Evolutionary conservation across 345 rosid genomes (phyloP).

Genomic region (Cochlearia excelsa): DNA sequence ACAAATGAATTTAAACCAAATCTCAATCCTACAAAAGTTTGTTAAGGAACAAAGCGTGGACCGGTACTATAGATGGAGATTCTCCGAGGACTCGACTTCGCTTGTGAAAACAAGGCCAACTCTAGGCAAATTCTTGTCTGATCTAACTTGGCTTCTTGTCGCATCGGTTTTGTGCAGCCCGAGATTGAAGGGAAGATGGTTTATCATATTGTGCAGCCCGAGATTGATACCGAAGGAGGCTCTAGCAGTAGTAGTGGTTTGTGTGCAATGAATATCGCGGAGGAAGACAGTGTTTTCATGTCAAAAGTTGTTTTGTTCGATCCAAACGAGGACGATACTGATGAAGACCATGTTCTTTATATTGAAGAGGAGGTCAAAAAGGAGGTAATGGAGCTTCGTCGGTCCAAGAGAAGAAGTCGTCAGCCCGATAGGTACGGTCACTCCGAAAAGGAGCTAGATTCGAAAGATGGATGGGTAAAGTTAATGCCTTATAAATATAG

Average conservation of each 20-base stretch:
- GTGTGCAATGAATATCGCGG: conserved; percentile 49
- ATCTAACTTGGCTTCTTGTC: conserved; percentile 67
- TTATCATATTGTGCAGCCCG: conserved; percentile 61
- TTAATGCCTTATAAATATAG: conserved; percentile 39
- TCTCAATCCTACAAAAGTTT: conserved; percentile 67
- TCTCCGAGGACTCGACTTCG: conserved; percentile 57
- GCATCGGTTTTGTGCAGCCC: conserved; percentile 55
- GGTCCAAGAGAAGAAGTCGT: conserved; percentile 36
- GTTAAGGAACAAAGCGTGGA: conserved; percentile 44
- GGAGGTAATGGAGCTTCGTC: conserved; percentile 50
- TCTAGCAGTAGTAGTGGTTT: conserved; percentile 28
- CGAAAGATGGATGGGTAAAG: conserved; percentile 23
- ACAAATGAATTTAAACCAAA: conserved; percentile 50
- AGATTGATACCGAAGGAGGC: conserved; percentile 44
- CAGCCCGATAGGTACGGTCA: conserved; percentile 21
- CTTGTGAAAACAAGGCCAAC: conserved; percentile 53
- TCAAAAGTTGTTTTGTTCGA: conserved; percentile 45
- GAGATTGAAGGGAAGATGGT: conserved; percentile 52
- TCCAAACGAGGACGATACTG: conserved; percentile 34
- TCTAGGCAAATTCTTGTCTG: conserved; percentile 61
- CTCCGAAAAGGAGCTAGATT: conserved; percentile 21
- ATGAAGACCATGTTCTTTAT: conserved; percentile 17
- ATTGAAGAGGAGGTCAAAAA: conserved; percentile 35
- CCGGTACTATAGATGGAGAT: conserved; percentile 60
- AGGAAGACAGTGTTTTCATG: conserved; percentile 44